Conservation (phyloP, 208 protist genomes). For the Entamoeba moshkovskii region DNA sequence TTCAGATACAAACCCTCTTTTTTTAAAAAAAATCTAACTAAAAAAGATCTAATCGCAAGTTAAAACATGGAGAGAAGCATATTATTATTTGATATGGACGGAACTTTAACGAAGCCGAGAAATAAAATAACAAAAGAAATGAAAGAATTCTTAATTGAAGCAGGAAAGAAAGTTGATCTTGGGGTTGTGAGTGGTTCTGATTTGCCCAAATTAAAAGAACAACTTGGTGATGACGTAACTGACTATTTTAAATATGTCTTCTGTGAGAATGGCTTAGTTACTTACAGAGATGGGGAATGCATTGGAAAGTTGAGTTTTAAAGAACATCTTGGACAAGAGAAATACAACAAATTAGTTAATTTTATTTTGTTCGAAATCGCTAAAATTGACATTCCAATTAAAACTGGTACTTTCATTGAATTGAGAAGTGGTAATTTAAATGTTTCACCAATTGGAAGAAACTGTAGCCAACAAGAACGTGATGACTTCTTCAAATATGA, state of each 20-base stretch:
- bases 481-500: slow-evolving; percentile 90
- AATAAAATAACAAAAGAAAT: slow-evolving; percentile 64
- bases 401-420: slow-evolving; percentile 94
- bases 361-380: slow-evolving; percentile 73
- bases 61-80: slow-evolving; percentile 45
- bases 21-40: no score
- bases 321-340: slow-evolving; percentile 71
- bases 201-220: slow-evolving; percentile 83
- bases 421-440: slow-evolving; percentile 97
- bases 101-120: slow-evolving; percentile 48
- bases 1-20: no score
- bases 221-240: slow-evolving; percentile 56
- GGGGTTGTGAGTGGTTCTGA: slow-evolving; percentile 95
- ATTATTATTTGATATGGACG: slow-evolving; percentile 80
- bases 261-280: slow-evolving; percentile 81
- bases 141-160: slow-evolving; percentile 54
- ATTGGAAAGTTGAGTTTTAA: slow-evolving; percentile 68
- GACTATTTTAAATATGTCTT: slow-evolving; percentile 88
- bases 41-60: no score
- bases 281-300: slow-evolving; percentile 31
- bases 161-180: slow-evolving; percentile 64
- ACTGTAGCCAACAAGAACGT: slow-evolving; percentile 80
- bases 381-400: slow-evolving; percentile 84
- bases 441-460: slow-evolving; percentile 90
- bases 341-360: slow-evolving; percentile 76